Base-by-base conservation (phyloP, 106 monocot genomes). In the Dendrobium huoshanense region DNA sequence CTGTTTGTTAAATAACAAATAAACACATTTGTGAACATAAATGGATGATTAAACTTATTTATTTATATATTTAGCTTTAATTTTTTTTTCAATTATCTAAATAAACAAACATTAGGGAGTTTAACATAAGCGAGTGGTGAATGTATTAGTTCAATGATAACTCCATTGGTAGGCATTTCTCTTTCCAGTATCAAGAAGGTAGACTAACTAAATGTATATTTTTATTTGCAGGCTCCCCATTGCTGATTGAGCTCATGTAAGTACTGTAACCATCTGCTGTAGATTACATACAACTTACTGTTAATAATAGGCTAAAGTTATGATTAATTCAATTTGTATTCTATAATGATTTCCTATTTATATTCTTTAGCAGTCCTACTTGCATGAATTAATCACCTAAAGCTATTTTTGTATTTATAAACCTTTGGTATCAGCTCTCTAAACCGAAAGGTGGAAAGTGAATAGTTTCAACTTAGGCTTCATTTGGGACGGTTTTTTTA, bases 191-290 rank as follows among this genome's bases (percentile, higher is more conserved):
- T 49, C 19, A 49, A 61, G 61, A 24, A 7, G 61, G 5, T 61
- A 22, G 61, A 61, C 22, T 61, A 70, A 54, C 31, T 31, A 19
- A 48, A 67, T n/a, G n/a, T 42, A 55, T 59, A 24, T 25, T 45
- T 70, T 68, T 24, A 77, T 43, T 80, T 81, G 48, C 87, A 87
- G 87, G 74, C 55, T 54, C 43, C 2, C 41, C n/a, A 67, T 33
- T 42, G 82, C 31, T 41, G 77, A 80, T 77, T 80, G 88, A 80
- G 10, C 47, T 45, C 67, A 37, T 10, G 88, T 88, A 82, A 88
- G 88, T 81, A 79, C 77, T 41, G 25, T 54, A 67, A 10, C 55
- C 17, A 16, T 16, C 16, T 70, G 1, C 25, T 4, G 1, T 65
- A 54, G n/a, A 42, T 47, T 37, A 15, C 10, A 31, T 8, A 70